Conservation (phyloP, 495 filamentous ascomycete species). For the Trypethelium eluteriae region DNA sequence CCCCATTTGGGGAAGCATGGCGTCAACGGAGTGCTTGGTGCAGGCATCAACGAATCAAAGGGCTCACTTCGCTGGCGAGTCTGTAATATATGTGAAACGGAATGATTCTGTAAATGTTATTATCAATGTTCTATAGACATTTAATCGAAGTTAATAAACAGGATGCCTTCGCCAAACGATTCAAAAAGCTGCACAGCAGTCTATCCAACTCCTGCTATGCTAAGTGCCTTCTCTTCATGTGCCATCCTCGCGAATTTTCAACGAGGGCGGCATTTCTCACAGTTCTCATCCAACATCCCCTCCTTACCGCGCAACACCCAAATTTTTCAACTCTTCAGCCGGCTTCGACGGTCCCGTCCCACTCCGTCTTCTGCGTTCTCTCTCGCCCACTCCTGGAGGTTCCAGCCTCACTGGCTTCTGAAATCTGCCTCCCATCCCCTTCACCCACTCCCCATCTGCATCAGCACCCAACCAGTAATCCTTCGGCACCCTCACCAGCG, state of each 20-base stretch:
- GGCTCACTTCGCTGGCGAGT: not conserved
- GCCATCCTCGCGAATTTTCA: not conserved
- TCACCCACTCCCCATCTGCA: constrained; percentile 51
- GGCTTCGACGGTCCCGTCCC: constrained; percentile 55
- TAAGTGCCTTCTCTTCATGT: not conserved
- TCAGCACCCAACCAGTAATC: constrained; percentile 66
- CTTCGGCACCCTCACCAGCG: constrained; percentile 61
- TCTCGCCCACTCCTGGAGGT: constrained; percentile 48
- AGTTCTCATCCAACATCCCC: not conserved
- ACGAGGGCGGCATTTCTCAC: not conserved
- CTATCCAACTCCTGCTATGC: constrained; percentile 6
- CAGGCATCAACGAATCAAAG: not conserved
- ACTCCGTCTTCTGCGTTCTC: constrained; percentile 59
- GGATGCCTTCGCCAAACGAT: constrained; percentile 2
- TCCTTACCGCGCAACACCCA: constrained; percentile 8
- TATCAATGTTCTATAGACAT: constrained; percentile 9
- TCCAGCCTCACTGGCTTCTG: constrained; percentile 21
- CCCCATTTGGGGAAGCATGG: not conserved
- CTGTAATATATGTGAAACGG: constrained; percentile 1
- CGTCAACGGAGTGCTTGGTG: constrained; percentile 1
- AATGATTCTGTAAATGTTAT: constrained; percentile 1
- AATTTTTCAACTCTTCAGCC: constrained; percentile 1
- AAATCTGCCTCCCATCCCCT: constrained; percentile 52
- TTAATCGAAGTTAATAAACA: not conserved
- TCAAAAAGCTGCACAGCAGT: not conserved